Evolutionary conservation across 1,284 basidiomycete species (phyloP), one percentile per base, ranked within the genome.

Genomic region (Boletus hoseneyae): DNA sequence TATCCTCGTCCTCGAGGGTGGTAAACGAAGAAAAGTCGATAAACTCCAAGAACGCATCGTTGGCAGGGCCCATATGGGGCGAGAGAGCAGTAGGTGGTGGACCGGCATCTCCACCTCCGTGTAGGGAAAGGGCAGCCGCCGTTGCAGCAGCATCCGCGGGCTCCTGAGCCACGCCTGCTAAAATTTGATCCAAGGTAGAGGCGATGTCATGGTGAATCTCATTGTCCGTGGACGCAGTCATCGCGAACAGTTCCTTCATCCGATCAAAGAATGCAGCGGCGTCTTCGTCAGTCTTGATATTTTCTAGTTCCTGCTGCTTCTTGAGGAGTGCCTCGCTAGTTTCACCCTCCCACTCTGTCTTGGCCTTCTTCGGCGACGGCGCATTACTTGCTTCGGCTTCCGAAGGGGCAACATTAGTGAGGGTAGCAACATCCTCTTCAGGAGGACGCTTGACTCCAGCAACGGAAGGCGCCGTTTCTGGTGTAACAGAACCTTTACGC

Each of bases 21-120:
- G 71, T 73, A 59, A 79, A 84, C 9, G 73, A 75, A 42, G 84
- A 79, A 57, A 85, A 85, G 65, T 90, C 87, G 63, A 90, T 77
- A 50, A 79, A 79, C 34, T 80, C 72, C 51, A 51, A 61, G 34
- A 62, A 70, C 3, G 56, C 61, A 43, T 66, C 68, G 43, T 55
- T 65, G 29, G 54, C 51, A 3, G 59, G 54, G 6, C 60, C 80
- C 72, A 45, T 61, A 65, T 54, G 72, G 52, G 50, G 72, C 40
- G 64, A 70, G 52, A 59, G 68, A 21, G 73, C 68, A 21, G 72
- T 68, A 13, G 67, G 60, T 47, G 65, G 59, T 62, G 60, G 52
- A 40, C 56, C 62, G 51, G 56, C 61, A 45, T 71, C 64, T 49
- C 64, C 64, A 23, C 12, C 43, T 43, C 59, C 51, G 9, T 51